These are phyloP conservation scores for Taphrina betulina DNA, from an alignment of 1,139 yeast genomes.

Conservation along the genomic window DNA sequence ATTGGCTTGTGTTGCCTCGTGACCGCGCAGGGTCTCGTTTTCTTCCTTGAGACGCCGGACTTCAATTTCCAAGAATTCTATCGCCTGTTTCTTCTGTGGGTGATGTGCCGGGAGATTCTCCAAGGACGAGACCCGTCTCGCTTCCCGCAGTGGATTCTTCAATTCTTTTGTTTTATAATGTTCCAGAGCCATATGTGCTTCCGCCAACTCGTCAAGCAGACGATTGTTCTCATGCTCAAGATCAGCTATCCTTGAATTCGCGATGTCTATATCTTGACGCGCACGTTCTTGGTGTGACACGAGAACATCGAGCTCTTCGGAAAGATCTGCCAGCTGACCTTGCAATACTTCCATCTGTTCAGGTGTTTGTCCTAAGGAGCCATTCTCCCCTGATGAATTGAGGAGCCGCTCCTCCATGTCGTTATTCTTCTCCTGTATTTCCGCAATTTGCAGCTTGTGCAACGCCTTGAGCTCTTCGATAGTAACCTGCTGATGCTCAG, in stretches of 20 bases:
- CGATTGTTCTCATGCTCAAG: conserved; percentile 21
- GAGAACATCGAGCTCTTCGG: conserved; percentile 17
- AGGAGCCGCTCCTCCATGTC: conserved; percentile 23
- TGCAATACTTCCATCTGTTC: conserved; percentile 15
- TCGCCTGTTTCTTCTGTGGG: conserved; percentile 29
- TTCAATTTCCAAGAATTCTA: conserved; percentile 28
- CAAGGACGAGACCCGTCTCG: not conserved
- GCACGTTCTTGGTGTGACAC: conserved; percentile 20
- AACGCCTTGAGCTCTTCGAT: conserved; percentile 22
- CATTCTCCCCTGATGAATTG: conserved; percentile 12
- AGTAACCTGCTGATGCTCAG: conserved; percentile 24
- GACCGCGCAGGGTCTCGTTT: not conserved
- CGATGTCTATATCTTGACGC: conserved; percentile 22
- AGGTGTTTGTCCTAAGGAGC: not conserved
- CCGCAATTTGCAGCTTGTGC: conserved; percentile 19
- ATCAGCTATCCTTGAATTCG: conserved; percentile 10
- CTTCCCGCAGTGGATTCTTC: not conserved
- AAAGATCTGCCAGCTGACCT: conserved; percentile 14
- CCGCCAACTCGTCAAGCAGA: conserved; percentile 5
- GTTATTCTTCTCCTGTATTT: conserved; percentile 14
- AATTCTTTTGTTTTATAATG: no score
- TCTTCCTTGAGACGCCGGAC: conserved; percentile 18
- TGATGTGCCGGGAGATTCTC: conserved; percentile 23
- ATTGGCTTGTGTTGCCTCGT: not conserved
- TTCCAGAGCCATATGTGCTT: no score